A percentile compares a stretch with the other conserved stretches of the same genome.
These are phyloP conservation scores for Hirschioporus abietinus DNA, from an alignment of 768 basidiomycete genomes.

Conservation along the genomic window DNA sequence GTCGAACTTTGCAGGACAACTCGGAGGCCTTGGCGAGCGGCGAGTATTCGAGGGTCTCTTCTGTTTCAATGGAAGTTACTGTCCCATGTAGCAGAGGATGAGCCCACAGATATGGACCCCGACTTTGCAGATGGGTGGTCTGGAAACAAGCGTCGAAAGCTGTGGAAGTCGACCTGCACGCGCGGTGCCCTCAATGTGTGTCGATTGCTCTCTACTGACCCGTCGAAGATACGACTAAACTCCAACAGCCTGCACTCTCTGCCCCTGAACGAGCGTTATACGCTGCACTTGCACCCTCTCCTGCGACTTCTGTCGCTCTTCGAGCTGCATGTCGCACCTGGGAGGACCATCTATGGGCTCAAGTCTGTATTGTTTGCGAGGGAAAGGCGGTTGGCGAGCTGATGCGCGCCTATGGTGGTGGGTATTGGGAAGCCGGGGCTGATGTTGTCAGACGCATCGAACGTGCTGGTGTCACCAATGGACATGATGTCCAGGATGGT, in stretches of 20 bases:
- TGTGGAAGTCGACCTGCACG: slow-evolving; percentile 88
- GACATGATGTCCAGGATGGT: slow-evolving; percentile 20
- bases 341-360: slow-evolving; percentile 96
- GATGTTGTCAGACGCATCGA: slow-evolving; percentile 20
- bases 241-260: slow-evolving; percentile 47
- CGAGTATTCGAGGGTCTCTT: slow-evolving; percentile 77
- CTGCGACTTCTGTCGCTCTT: slow-evolving; percentile 57
- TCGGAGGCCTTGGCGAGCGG: slow-evolving; percentile 90
- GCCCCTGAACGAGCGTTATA: slow-evolving; percentile 81
- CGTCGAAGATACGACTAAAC: slow-evolving; percentile 1
- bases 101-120: slow-evolving; percentile 37
- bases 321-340: slow-evolving; percentile 79
- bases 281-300: slow-evolving; percentile 75
- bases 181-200: slow-evolving; percentile 73
- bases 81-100: slow-evolving; percentile 46
- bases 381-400: slow-evolving; percentile 73
- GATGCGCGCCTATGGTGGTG: slow-evolving; percentile 48
- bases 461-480: slow-evolving; percentile 20
- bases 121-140: slow-evolving; percentile 46
- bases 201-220: slow-evolving; percentile 9
- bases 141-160: slow-evolving; percentile 70
- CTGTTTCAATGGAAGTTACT: slow-evolving; percentile 74
- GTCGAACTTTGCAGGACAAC: slow-evolving; percentile 75
- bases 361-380: slow-evolving; percentile 75
- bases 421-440: slow-evolving; percentile 76